Base-by-base conservation (phyloP, 2,329 filamentous ascomycete genomes). In the Cercospora citrullina region DNA sequence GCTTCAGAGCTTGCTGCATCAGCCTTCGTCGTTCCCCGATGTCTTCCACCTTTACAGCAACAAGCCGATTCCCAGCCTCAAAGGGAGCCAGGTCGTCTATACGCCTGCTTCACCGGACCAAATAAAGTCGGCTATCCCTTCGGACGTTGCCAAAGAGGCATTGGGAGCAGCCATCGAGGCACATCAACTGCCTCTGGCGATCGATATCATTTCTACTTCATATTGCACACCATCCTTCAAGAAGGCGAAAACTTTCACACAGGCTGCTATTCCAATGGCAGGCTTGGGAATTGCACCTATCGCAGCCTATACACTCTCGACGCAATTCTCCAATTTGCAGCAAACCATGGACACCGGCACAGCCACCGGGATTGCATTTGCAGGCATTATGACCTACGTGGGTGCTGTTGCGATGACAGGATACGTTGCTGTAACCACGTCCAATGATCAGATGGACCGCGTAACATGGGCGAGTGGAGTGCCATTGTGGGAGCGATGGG, bases 401-500 rank as follows among this genome's bases (percentile, higher is more conserved):
- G 86, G 88, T 21, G 92, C 93, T 71, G 93, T 93, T 4, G 89
- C 88, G 4, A 92, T 90, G 9, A 87, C 98, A 63, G 95, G 94
- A 2, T 82, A 95, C 51, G 88, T 98, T 42, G 93, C 94, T 8
- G 83, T 96, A 68, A 89, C 92, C 28, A 97, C 94, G 36, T 86
- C 90, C 68, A 97, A 97, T 80, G 94, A 98, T 78, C 93, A 98
- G 80, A 97, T 97, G 92, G 90, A 91, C 75, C 88, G 95, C 21
- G 93, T 98, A 5, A 94, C 92, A 2, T 99, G 95, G 95, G 85
- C 90, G 8, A 88, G 88, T 0, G 95, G 95, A 10, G 90, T 92
- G 36, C 90, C 92, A 23, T 81, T 98, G 71, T 86, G 91, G 69
- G 87, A 92, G 75, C 87, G 95, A 14, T 98, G 94, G 91, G 79